Base-by-base conservation (phyloP, 495 filamentous ascomycete species). In the Xylaria longipes region DNA sequence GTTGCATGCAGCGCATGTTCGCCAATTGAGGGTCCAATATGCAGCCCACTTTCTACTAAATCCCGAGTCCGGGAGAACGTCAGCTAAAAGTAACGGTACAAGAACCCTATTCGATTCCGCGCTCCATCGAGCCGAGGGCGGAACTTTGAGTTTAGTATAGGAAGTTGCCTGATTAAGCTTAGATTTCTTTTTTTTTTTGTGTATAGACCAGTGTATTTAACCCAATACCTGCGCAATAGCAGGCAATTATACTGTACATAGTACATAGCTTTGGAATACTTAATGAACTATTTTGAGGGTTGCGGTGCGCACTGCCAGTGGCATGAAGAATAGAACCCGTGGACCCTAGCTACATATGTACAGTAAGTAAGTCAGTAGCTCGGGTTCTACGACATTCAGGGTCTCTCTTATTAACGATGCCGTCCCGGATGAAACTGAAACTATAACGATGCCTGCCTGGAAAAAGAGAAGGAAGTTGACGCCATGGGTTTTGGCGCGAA, bases 311-410 rank as follows among this genome's bases (percentile, higher is more conserved):
- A 29, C 20, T 58, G 17, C 29, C 54, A 33, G 33, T 37, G 57
- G 17, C 57, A 37, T 37, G 3, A 6, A 60, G 20, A 17, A n/a
- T 3, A 50, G 15, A n/a, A 60, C n/a, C n/a, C n/a, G n/a, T n/a
- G n/a, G n/a, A 63, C 60, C 60, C 60, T 27, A 31, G 45, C 20
- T 64, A 64, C 27, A 56, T 56, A 29, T 31, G 27, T 54, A 37
- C 5, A 6, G 39, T 41, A 41, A 12, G 39, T 41, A 17, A 35
- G 57, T n/a, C 6, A 60, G n/a, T 35, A 65, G 25, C 48, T 52
- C 63, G 31, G 39, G 63, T 66, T 46, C 39, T 31, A 67, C 65
- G 31, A 29, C 46, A 67, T 56, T 67, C 65, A 67, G 65, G 65
- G 65, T 67, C 65, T 35, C 65, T 35, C 25, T 39, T 2, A 58